Base-by-base conservation (phyloP, 257 asterid species). In the Gentiana dahurica region DNA sequence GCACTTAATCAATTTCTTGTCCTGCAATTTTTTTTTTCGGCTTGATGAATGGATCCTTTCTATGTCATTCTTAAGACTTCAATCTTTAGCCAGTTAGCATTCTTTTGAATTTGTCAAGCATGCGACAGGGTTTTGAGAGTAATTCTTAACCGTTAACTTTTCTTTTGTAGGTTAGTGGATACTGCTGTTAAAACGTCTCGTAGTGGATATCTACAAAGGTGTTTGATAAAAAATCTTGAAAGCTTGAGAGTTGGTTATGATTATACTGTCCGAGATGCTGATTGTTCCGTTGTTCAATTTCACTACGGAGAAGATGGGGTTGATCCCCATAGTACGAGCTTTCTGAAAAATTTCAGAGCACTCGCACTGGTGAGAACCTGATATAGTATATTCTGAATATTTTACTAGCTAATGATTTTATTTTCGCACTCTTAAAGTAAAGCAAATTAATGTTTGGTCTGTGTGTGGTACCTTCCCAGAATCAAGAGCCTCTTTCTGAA, bases 111-210 rank as follows among this genome's bases (percentile, higher is more conserved):
- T 24, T 24, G 24, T 24, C 24, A 24, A 24, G 24, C 24, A 24
- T 24, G 24, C 24, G 24, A 24, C 24, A 24, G 24, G 24, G 24
- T 24, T 24, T 24, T 24, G 24, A 24, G 24, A 24, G 24, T 24
- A 24, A 24, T 41, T 41, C 46, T 0, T 12, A 41, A 41, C 46
- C 46, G 46, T 41, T 3, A 41, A 10, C 44, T 41, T 50, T 15
- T 1, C 41, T 45, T 49, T n/a, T 52, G 52, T 15, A 91, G 98
- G 75, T 75, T 91, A 62, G 98, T 91, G 61, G 98, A 91, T 71
- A 91, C 98, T 65, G 98, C 98, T 48, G 98, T 91, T 48, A 91
- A 91, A 78, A 91, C 98, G 56, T 91, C 98, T 62, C 98, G 98
- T 48, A 91, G 98, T 78, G 98, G 98, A 68, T 91, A 91, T 78